Base-by-base conservation (phyloP, 371 early-diverging fungal genomes). In the Zancudomyces culisetae region DNA sequence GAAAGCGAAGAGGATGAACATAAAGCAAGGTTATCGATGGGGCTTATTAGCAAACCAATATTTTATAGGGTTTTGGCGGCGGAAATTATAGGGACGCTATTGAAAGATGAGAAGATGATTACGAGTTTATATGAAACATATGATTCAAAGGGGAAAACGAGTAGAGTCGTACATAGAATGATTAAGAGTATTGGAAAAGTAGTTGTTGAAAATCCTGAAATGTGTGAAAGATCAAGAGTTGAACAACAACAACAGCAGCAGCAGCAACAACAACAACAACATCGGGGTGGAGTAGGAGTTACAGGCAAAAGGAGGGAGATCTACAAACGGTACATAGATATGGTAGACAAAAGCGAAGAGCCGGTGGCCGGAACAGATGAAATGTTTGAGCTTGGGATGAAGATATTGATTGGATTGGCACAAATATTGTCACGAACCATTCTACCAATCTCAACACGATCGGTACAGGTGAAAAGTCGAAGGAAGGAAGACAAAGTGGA, bases 31-130 rank as follows among this genome's bases (percentile, higher is more conserved):
- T n/a, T n/a, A n/a, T 35, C 15, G 35, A 15, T 35, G 35, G 35
- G 35, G 35, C 24, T 56, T 20, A 18, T 45, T 30, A 53, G 62
- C 2, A 71, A 74, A 42, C 83, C 81, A 12, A 53, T 74, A n/a
- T 95, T 91, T 89, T 82, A 90, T 41, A 72, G 88, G 18, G 86
- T 90, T 0, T 57, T 95, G 52, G 80, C 87, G 0, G 73, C 90
- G 74, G 97, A 97, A 63, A 72, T 81, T 15, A 79, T 86, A 55
- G 75, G 78, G 21, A 74, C 72, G 15, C 70, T 90, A 0, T 80
- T 81, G 46, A 64, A 62, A 19, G 80, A 87, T 41, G 54, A 71
- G 22, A 53, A 52, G 0, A 60, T 91, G 13, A 64, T 82, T 27
- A 66, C 75, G 8, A 69, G 72, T 2, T 72, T 91, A 12, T 96